Conservation (phyloP, 2,329 filamentous ascomycete genomes). For the Colletotrichum chlorophyti region DNA sequence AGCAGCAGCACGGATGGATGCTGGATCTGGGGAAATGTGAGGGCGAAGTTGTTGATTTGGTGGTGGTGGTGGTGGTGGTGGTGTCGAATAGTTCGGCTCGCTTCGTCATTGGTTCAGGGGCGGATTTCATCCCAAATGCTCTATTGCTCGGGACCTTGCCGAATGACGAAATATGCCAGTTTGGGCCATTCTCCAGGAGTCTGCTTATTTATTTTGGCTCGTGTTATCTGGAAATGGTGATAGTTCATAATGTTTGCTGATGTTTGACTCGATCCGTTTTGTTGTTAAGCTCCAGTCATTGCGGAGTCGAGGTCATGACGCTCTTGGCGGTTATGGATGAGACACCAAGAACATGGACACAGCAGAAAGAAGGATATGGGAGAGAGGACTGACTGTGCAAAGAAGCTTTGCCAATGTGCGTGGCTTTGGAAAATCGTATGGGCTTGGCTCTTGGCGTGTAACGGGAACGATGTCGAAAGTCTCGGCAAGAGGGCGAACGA, state of each 20-base stretch:
- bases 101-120: background rate
- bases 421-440: constrained; percentile 11
- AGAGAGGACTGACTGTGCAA: constrained; percentile 2
- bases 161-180: too few species aligned
- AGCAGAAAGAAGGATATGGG: background rate
- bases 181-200: too few species aligned
- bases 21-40: background rate
- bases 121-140: constrained; percentile 1
- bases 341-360: too few species aligned
- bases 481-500: background rate
- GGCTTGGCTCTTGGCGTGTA: constrained; percentile 21
- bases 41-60: background rate
- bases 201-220: too few species aligned
- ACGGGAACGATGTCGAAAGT: background rate
- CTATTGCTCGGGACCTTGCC: too few species aligned
- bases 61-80: background rate
- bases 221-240: background rate
- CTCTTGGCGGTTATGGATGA: background rate
- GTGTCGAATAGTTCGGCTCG: constrained; percentile 6
- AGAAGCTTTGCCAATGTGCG: constrained; percentile 30
- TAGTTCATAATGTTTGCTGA: background rate
- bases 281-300: background rate
- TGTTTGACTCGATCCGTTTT: background rate
- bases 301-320: background rate
- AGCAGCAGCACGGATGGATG: background rate